Base-by-base conservation (phyloP, 345 rosid species). In the Linum tenue region DNA sequence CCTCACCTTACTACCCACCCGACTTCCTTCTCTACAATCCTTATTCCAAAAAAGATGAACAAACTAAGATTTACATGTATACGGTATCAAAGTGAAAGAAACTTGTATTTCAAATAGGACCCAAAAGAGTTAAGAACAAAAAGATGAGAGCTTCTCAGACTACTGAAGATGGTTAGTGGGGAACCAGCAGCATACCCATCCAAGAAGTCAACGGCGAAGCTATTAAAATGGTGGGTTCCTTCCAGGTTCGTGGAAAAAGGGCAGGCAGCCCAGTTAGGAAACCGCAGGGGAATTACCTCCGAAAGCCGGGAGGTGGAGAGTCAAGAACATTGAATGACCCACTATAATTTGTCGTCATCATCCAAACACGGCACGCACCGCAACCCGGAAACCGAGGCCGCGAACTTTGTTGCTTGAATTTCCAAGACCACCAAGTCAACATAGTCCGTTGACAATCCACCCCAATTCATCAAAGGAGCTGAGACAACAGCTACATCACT, bases 351-450 rank as follows among this genome's bases (percentile, higher is more conserved):
- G 16, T 55, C 58, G 12, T 55, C 5, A 15, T 12, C 58, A 55
- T 55, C 58, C 58, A 7, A 39, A 41, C 48, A 62, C 9, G 40
- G 5, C n/a, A 48, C 14, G 9, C 53, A 12, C 15, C 11, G 53
- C 7, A 48, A 48, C 12, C 53, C 15, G 14, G 40, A 39, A 39
- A 22, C 64, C 8, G 39, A 12, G 3, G 7, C 42, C 14, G 38
- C 17, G 41, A 67, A 62, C 5, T 63, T 66, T 67, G 55, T 16
- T 56, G 37, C 68, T 67, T 67, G 60, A 67, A 67, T 67, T 72
- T 63, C 71, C 56, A 67, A 31, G 68, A 62, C 76, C 75, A 72
- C 64, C 70, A 48, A 67, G 62, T 67, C 71, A 72, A 67, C 71
- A 67, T 67, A 15, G 69, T 58, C 59, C 10, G 64, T 59, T 12